phyloP scores from a whole-genome alignment of 805 yeast species.

The Yamadazyma akitaensis region DNA sequence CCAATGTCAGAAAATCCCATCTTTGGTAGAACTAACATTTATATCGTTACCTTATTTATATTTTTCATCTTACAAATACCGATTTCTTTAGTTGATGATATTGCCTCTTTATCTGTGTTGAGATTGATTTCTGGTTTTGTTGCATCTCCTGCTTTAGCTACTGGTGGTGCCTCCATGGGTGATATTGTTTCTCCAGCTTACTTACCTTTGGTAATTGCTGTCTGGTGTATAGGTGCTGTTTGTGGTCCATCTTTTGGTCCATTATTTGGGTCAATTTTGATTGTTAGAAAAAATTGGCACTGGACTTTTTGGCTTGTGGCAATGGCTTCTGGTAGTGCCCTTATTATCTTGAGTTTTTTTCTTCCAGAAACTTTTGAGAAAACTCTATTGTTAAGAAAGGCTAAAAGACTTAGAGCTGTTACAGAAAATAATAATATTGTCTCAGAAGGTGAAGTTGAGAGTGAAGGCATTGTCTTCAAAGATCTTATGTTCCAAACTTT shows the following conservation, averaged over 20 bases:
- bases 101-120: constrained; percentile 49
- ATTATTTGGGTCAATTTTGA: constrained; percentile 50
- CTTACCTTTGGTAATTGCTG: constrained; percentile 45
- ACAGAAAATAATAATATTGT: no score
- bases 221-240: constrained; percentile 54
- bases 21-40: constrained; percentile 52
- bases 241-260: constrained; percentile 58
- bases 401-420: no score
- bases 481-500: not conserved
- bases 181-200: constrained; percentile 44
- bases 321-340: constrained; percentile 36
- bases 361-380: constrained; percentile 36
- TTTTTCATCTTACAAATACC: constrained; percentile 57
- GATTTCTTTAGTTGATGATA: constrained; percentile 48
- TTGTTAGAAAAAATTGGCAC: constrained; percentile 51
- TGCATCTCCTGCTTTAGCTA: constrained; percentile 55
- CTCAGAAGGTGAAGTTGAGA: no score
- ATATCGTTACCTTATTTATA: no score
- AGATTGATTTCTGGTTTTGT: constrained; percentile 54
- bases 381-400: constrained; percentile 46
- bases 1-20: constrained; percentile 57
- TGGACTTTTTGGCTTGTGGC: constrained; percentile 53
- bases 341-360: constrained; percentile 33
- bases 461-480: no score
- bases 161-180: constrained; percentile 56